Conservation (phyloP, 78 protist species). For the Bigelowiella natans region DNA sequence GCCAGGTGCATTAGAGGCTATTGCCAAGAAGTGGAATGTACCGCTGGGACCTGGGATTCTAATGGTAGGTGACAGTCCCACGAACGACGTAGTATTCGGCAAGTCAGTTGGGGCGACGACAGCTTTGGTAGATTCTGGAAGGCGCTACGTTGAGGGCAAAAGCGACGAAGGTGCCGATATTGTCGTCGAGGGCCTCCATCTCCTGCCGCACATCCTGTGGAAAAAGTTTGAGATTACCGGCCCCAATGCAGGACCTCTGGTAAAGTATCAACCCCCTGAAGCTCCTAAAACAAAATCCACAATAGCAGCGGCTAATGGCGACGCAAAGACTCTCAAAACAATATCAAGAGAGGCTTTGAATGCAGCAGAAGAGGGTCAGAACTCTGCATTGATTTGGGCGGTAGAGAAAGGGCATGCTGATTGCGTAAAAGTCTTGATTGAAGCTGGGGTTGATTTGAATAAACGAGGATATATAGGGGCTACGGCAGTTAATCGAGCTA, state of each 20-base stretch:
- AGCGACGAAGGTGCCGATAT: not conserved
- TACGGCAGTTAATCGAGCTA: not conserved
- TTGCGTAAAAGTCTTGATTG: not conserved
- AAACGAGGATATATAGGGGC: not conserved
- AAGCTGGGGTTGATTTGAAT: not conserved
- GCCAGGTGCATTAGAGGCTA: not conserved
- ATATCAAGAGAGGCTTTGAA: not conserved
- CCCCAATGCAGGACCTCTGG: not conserved
- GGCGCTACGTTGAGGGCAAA: not conserved
- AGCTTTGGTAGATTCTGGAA: not conserved
- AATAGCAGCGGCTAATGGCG: not conserved
- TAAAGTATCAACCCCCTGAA: not conserved
- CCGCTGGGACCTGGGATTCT: not conserved
- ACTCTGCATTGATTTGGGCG: constrained; percentile 20
- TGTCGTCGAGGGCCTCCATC: not conserved
- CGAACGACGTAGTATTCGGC: not conserved
- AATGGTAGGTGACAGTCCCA: constrained; percentile 6
- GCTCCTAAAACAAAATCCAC: not conserved
- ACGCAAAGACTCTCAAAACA: not conserved
- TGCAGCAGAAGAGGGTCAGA: not conserved
- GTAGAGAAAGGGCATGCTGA: constrained; percentile 1
- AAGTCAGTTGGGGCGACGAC: not conserved
- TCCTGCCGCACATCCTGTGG: not conserved
- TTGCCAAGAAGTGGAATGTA: not conserved
- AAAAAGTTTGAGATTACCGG: not conserved